Conservation (phyloP, 2,329 filamentous ascomycete species). For the Aspergillus eucalypticola region DNA sequence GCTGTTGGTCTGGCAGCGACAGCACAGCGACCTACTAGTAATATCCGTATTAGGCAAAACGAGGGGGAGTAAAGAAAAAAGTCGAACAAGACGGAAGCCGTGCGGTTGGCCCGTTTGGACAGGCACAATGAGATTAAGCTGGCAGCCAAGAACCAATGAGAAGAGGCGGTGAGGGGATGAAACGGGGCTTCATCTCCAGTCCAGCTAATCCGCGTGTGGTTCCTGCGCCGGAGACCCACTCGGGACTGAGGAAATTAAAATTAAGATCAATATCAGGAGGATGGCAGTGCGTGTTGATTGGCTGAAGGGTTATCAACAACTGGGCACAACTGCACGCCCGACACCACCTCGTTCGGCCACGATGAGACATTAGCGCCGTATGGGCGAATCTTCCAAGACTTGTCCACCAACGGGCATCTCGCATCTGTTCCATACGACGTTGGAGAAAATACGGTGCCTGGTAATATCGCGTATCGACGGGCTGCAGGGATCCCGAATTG, state of each 20-base stretch:
- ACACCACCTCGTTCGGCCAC: conserved; percentile 1
- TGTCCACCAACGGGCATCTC: not conserved
- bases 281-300: not conserved
- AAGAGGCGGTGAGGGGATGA: not conserved
- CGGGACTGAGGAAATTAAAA: conserved; percentile 3
- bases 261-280: conserved; percentile 9
- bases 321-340: not conserved
- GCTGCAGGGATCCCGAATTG: not conserved
- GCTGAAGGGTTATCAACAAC: not conserved
- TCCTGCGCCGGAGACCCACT: conserved; percentile 14
- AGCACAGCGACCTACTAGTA: not conserved
- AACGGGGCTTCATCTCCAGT: conserved; percentile 15
- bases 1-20: not conserved
- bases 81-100: not conserved
- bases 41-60: not conserved
- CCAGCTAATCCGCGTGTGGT: conserved; percentile 13
- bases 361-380: conserved; percentile 3
- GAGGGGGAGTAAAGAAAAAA: not conserved
- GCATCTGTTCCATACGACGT: not conserved
- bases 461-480: conserved; percentile 2
- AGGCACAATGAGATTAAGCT: conserved; percentile 11
- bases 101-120: not conserved
- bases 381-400: not conserved
- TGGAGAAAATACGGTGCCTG: conserved; percentile 6
- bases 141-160: conserved; percentile 5